Evolutionary conservation across 345 rosid species (phyloP), one percentile per base, ranked within the genome.

Genomic region (Lepidium africanum): DNA sequence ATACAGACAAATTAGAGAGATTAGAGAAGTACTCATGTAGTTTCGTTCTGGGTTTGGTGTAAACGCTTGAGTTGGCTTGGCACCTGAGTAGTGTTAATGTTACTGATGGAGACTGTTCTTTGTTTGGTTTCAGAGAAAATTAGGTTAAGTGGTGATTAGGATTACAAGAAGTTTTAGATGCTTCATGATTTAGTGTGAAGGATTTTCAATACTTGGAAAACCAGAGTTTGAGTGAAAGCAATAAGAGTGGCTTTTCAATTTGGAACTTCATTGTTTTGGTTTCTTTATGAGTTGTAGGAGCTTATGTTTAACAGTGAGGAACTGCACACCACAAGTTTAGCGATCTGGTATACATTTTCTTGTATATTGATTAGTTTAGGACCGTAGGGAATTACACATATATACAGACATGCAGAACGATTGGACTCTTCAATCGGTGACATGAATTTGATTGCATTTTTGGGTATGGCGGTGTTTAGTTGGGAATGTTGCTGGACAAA

Each of bases 401-500:
- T 49, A 50, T 37, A 38, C 11, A 17, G 14, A 51, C 30, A 51
- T 14, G 63, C 9, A 1, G 41, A 65, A 21, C 0, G 19, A 21
- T 65, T 49, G 37, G 54, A 38, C 1, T 47, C 51, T 73, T 51
- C 37, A 67, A 10, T 21, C 0, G 10, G 23, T 51, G 41, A 52
- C 32, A 53, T 67, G n/a, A 33, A 27, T 51, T 36, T 75, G 60
- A 37, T 55, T 75, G 74, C 54, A 21, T 49, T 40, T 12, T 19
- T 81, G 56, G 63, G 40, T 54, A 8, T 79, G 62, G 43, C 58
- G 65, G 42, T 75, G 41, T 63, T 17, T 74, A 90, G 96, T 85
- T 70, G 96, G 96, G 56, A 81, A 72, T 73, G 85, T 72, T 33
- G 96, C 99, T 39, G 91, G 96, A n/a, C 85, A 82, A 30, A 81